Percentiles rank a stretch among this genome's conserved stretches.
Evolutionary conservation across 768 basidiomycete species (phyloP).

Genomic region (Leccinum barrowsii): DNA sequence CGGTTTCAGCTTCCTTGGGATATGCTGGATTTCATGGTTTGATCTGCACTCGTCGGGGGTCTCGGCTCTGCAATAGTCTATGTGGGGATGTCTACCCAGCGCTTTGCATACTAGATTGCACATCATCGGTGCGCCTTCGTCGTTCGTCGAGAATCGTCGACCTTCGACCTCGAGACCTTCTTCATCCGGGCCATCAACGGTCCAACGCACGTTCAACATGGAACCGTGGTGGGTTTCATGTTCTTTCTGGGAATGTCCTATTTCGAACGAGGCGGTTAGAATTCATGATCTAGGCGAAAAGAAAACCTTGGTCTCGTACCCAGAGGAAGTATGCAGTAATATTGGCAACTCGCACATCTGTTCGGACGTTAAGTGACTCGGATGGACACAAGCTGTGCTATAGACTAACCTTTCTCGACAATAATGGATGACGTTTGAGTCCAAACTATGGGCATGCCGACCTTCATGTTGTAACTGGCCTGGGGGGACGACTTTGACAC

Average conservation of each 20-base stretch:
- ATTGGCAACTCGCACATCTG: constrained; percentile 54
- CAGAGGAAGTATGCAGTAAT: constrained; percentile 52
- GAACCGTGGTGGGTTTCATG: constrained; percentile 62
- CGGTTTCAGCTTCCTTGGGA: constrained; percentile 38
- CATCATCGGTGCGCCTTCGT: constrained; percentile 60
- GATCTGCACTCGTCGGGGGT: constrained; percentile 32
- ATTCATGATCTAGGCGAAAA: not conserved
- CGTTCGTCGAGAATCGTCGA: constrained; percentile 46
- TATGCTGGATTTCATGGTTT: constrained; percentile 45
- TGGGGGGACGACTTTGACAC: constrained; percentile 44
- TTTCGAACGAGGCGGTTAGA: not conserved
- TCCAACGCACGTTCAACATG: constrained; percentile 55
- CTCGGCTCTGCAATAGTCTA: constrained; percentile 51
- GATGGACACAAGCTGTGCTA: not conserved
- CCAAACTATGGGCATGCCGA: constrained; percentile 45
- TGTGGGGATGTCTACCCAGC: constrained; percentile 51
- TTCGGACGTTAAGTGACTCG: constrained; percentile 1
- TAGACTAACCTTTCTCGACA: constrained; percentile 44
- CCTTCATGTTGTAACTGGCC: constrained; percentile 43
- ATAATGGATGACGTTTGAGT: constrained; percentile 44
- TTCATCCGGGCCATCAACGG: constrained; percentile 50
- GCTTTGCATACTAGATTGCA: constrained; percentile 52
- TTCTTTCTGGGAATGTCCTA: constrained; percentile 54
- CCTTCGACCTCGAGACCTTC: constrained; percentile 47
- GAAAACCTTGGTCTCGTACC: constrained; percentile 30